Evolutionary conservation across 176 grass and related monocot genomes (phyloP), one percentile per base, ranked within the genome.

Genomic region (Tillandsia leiboldiana): DNA sequence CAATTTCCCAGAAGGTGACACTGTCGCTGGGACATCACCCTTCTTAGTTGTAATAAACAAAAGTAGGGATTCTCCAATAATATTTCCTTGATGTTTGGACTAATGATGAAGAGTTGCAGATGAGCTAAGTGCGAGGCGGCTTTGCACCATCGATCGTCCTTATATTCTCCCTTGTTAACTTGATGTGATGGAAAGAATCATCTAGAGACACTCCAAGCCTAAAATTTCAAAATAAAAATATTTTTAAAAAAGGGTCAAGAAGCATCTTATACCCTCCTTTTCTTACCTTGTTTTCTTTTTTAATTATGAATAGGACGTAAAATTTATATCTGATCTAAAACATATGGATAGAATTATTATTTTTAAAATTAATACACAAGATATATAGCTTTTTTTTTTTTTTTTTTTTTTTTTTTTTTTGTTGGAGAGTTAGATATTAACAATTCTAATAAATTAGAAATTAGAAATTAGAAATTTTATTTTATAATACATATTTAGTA

Each of bases 111-210:
- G 12, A 1, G 12, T 6, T 13, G 26, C 61, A 17, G 70, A 1
- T 48, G 29, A 18, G 53, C 28, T 57, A 29, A 47, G 22, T 20
- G 68, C 1, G 22, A 27, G 0, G 15, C 12, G 29, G 15, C 12
- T 48, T n/a, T 53, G 50, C 27, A 68, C 70, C 54, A 71, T 82
- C 87, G 86, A 71, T 82, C 87, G 86, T 70, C 28, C 75, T 70
- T 51, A 81, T 81, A 79, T 82, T 84, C 78, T 82, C 82, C 27
- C 51, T 86, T 84, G 82, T 82, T 83, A 78, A 26, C 2, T 17
- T 22, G 72, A 85, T 83, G 87, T 79, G 87, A 90, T 77, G 65
- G 72, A 65, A 0, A 50, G 87, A 85, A 90, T 80, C 83, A 84
- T 71, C 82, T 18, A 15, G 1, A 10, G 26, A 57, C 77, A 72